These are phyloP conservation scores for Rhodocollybia butyracea DNA, from an alignment of 768 basidiomycete genomes.

Conservation along the genomic window DNA sequence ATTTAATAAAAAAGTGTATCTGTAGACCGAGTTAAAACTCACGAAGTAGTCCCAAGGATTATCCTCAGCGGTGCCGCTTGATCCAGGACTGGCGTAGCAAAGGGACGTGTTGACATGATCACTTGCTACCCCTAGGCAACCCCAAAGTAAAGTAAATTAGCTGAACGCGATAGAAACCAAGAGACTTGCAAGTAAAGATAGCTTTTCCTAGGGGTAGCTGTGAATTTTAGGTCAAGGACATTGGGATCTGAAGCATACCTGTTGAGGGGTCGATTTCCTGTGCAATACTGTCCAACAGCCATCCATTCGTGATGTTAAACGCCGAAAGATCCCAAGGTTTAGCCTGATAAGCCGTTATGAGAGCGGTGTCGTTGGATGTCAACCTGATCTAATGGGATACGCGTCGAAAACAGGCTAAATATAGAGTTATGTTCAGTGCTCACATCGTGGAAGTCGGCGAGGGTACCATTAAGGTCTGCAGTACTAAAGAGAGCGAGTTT, in stretches of 20 bases:
- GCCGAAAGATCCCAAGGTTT: conserved; percentile 4
- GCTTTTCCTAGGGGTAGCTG: neutral
- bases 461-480: neutral
- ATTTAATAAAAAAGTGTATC: too few species aligned
- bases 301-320: neutral
- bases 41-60: conserved; percentile 7
- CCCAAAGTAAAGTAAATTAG: too few species aligned
- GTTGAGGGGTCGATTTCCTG: conserved; percentile 4
- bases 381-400: neutral
- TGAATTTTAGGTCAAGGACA: neutral
- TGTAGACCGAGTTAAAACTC: neutral
- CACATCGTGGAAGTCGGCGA: conserved; percentile 8
- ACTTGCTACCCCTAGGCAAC: conserved; percentile 3
- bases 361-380: conserved; percentile 4
- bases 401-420: too few species aligned
- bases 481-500: neutral
- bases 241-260: neutral
- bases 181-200: too few species aligned
- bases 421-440: too few species aligned
- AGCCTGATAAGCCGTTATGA: conserved; percentile 3
- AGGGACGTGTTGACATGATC: neutral
- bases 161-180: too few species aligned
- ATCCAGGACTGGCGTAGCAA: neutral
- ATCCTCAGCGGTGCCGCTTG: neutral
- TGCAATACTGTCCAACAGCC: conserved; percentile 3